phyloP scores from a whole-genome alignment of 768 basidiomycete species.

The Cystofilobasidium bisporidii region DNA sequence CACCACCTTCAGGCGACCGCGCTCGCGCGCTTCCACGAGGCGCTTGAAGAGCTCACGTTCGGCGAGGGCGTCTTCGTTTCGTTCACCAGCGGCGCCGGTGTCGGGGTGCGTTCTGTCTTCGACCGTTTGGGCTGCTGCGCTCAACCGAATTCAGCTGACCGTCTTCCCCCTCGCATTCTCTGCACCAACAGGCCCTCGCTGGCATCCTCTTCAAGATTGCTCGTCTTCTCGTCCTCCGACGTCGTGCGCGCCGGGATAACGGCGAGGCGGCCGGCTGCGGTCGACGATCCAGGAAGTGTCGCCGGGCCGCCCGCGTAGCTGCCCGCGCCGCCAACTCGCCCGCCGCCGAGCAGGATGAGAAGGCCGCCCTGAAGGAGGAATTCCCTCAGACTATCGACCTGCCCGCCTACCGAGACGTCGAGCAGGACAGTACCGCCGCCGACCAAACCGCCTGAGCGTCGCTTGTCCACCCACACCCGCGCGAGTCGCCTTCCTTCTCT shows the following conservation, averaged over 20 bases:
- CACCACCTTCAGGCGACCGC: neutral
- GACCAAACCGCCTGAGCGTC: neutral
- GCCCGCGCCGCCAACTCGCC: neutral
- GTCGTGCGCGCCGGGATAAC: neutral
- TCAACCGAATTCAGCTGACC: too few relatives aligned
- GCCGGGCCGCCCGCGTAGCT: neutral
- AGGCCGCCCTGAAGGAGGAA: slow-evolving; percentile 1
- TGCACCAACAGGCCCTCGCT: neutral
- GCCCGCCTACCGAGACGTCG: neutral
- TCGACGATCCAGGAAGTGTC: neutral
- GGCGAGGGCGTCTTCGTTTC: slow-evolving; percentile 1
- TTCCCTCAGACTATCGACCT: neutral
- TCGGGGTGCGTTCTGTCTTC: neutral
- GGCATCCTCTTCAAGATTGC: neutral
- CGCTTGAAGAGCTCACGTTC: neutral
- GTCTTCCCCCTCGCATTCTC: neutral
- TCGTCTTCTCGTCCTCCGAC: neutral
- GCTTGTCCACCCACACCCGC: neutral
- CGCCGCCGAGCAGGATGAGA: neutral
- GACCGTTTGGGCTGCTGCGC: neutral
- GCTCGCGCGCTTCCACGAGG: neutral
- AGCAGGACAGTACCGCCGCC: neutral
- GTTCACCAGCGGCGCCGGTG: neutral
- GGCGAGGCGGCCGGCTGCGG: neutral
- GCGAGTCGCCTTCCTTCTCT: too few relatives aligned